Base-by-base conservation (phyloP, 1,284 basidiomycete species). In the Cerioporus squamosus region DNA sequence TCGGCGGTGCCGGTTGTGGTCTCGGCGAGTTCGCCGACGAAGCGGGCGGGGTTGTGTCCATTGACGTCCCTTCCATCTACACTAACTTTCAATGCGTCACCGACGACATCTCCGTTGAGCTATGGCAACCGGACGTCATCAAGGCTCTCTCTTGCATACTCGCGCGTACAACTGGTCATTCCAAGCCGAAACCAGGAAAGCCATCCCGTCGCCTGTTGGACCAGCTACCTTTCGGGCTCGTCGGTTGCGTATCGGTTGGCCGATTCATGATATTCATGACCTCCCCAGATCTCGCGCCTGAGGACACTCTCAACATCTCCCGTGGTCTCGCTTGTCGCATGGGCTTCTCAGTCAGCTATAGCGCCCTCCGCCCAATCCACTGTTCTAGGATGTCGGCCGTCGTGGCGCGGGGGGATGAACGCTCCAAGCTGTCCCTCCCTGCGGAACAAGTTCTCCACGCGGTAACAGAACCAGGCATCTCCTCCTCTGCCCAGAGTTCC, bases 211-310 rank as follows among this genome's bases (percentile, higher is more conserved):
- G 46, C 54, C 52, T 60, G 1, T 69, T 83, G 12, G 77, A 80
- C 50, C 71, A 72, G 45, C 71, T 88, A 23, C 85, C 87, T 5
- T 69, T 77, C 17, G 90, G 91, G 2, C 65, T 90, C 24, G 77
- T 80, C 12, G 67, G 79, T 17, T 83, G 86, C n/a, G 36, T 89
- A 31, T 81, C 89, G 0, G 64, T 94, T 29, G 84, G 80, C 1
- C 81, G 81, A n/a, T 75, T 91, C 47, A 84, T 87, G 44, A 65
- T 91, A 10, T 86, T 92, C 57, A 69, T 93, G 40, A 91, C 91
- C 5, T 84, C 89, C 18, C 82, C 81, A 36, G 94, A 95, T 69
- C 79, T 94, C 48, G 92, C 91, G 60, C 91, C 91, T 0, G 74
- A 80, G 0, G 88, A 90, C 64, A 78, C 81, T 18, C 72, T 84